Conservation (phyloP, 352 stramenopile genomes). For the Phytopythium chamaehyphon region DNA sequence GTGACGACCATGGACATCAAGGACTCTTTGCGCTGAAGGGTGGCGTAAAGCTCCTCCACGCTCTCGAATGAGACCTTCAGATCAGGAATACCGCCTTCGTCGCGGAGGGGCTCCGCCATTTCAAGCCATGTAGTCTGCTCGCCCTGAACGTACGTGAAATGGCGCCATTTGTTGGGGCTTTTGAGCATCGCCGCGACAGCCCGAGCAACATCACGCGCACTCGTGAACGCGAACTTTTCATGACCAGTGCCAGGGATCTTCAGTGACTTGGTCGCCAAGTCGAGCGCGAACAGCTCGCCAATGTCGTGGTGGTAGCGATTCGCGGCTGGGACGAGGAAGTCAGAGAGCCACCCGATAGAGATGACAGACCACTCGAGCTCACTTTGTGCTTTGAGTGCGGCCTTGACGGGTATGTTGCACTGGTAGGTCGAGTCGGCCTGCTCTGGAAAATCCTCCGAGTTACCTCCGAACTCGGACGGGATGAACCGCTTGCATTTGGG, state of each 20-base stretch:
- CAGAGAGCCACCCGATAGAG: constrained; percentile 13
- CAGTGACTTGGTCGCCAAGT: constrained; percentile 14
- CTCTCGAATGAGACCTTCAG: constrained; percentile 9
- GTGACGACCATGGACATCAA: neutral
- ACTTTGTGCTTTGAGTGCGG: constrained; percentile 10
- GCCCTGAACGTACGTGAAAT: constrained; percentile 15
- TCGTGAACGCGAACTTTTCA: constrained; percentile 11
- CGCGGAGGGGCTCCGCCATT: constrained; percentile 7
- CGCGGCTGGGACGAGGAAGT: constrained; percentile 13
- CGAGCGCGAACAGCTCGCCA: constrained; percentile 9
- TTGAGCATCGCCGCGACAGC: constrained; percentile 10
- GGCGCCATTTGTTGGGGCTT: constrained; percentile 11
- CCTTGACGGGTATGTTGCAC: neutral
- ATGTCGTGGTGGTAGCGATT: constrained; percentile 20
- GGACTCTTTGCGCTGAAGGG: constrained; percentile 2
- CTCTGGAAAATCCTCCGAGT: constrained; percentile 13
- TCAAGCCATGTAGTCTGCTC: constrained; percentile 18
- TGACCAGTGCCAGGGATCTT: constrained; percentile 16
- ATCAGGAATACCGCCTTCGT: constrained; percentile 1
- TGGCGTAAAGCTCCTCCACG: constrained; percentile 4
- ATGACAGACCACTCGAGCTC: constrained; percentile 20
- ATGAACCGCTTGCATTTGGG: constrained; percentile 28
- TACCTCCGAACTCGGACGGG: constrained; percentile 17
- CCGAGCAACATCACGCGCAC: constrained; percentile 8
- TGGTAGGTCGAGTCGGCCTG: neutral